Evolutionary conservation across 2,329 filamentous ascomycete species (phyloP), one percentile per base, ranked within the genome.

Genomic region (Fusarium burgessii): DNA sequence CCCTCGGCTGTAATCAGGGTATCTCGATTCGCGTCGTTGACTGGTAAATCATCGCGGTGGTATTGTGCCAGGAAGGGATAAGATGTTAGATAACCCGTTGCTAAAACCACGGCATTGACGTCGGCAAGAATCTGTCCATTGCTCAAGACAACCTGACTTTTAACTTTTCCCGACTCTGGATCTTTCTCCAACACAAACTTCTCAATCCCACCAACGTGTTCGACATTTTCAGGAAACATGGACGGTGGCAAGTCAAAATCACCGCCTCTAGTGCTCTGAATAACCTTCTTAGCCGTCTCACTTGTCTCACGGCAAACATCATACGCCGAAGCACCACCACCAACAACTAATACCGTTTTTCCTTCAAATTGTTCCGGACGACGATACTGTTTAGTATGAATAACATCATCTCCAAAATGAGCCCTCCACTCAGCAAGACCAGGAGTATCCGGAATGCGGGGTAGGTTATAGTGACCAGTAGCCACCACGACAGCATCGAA

Each of bases 371-470:
- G 76, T 18, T 89, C 84, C 0, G 92, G 88, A 0, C 81, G 85
- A 12, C 92, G 87, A 74, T 93, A 96, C 67, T 87, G 87, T 77
- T 94, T 95, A 1, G 93, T 93, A 75, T 93, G 91, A 6, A 84
- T 84, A 23, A 93, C 84, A 7, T 81, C 74, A 0, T 81, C 82
- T 0, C 88, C 87, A 67, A 87, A 89, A 6, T 75, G 72, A 14
- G 78, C 56, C 74, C 91, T 88, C 88, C 88, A 92, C 18, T 82
- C 82, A 29, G 81, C 77, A 7, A 93, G 81, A 0, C 91, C 91
- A 0, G 83, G 78, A 6, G 91, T 86, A 42, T 87, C 82, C 0
- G 91, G 91, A 3, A 93, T 80, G 61, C 85, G 87, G 0, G 90
- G 89, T 2, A 90, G 83, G 69, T 88, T 87, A 73, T 92, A 93